Evolutionary conservation across 768 basidiomycete genomes (phyloP).

Genomic region (Vararia minispora): DNA sequence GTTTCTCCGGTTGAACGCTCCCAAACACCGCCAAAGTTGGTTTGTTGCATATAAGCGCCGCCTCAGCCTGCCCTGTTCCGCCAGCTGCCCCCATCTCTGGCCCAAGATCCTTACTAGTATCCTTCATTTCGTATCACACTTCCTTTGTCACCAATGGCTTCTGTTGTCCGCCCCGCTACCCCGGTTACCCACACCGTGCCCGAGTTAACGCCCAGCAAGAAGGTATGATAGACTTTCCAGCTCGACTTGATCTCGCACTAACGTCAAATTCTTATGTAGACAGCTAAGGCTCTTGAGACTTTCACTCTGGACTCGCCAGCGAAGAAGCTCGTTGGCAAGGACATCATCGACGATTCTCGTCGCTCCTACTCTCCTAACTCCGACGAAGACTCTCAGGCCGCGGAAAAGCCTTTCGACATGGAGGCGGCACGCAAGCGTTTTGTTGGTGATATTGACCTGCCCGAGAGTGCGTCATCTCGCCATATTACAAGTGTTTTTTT

Average conservation of each 20-base stretch:
- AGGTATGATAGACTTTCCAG: slow-evolving; percentile 11
- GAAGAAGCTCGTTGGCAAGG: slow-evolving; percentile 7
- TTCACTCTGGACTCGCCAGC: slow-evolving; percentile 21
- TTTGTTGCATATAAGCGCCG: too few species aligned
- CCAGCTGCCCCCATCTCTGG: too few species aligned
- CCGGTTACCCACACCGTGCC: slow-evolving; percentile 14
- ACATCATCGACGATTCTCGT: slow-evolving; percentile 16
- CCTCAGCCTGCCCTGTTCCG: too few species aligned
- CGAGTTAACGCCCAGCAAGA: slow-evolving; percentile 27
- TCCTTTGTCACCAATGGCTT: slow-evolving; percentile 13
- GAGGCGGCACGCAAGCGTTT: slow-evolving; percentile 22
- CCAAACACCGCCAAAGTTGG: too few species aligned
- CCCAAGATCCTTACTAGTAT: too few species aligned
- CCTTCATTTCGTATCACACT: neutral
- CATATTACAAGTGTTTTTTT: neutral
- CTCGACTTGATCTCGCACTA: neutral
- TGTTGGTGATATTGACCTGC: slow-evolving; percentile 44
- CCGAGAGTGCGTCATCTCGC: slow-evolving; percentile 25
- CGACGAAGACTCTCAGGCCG: slow-evolving; percentile 5
- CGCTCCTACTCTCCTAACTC: slow-evolving; percentile 12
- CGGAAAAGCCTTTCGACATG: too few species aligned
- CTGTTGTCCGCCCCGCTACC: slow-evolving; percentile 12
- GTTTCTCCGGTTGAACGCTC: too few species aligned
- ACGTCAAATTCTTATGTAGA: slow-evolving; percentile 10
- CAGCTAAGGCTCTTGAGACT: slow-evolving; percentile 23